Base-by-base conservation (phyloP, 768 basidiomycete genomes). In the Pleurotus cornucopiae region DNA sequence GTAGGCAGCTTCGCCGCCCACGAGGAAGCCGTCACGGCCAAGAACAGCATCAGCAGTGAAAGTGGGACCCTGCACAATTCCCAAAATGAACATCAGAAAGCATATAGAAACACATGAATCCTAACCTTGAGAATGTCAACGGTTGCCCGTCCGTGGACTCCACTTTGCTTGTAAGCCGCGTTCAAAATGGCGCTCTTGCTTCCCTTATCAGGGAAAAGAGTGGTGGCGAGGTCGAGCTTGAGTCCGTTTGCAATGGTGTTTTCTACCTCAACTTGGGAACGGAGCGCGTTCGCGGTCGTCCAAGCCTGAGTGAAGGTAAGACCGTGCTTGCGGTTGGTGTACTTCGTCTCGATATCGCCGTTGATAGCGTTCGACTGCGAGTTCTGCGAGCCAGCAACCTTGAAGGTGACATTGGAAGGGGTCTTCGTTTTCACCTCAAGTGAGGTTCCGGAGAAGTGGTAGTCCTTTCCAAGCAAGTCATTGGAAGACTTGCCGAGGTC, bases 401-500 rank as follows among this genome's bases (percentile, higher is more conserved):
- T 91, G 89, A 99, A 98, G 70, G 86, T 78, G 64, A 97, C 93
- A 67, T 86, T 84, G 67, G 91, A 92, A 30, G 91, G 88, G 0
- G 92, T 89, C 69, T 86, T 83, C 56, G 91, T 94, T 79, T 94
- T 94, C 67, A 93, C 86, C 73, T 94, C 91, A 55, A 94, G 82
- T 55, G 78, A 71, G 56, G 78, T 81, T 30, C 83, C 84, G 53
- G 76, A 70, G 84, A 92, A 88, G 65, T 83, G 86, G 80, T 85
- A 98, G 80, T 99, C 97, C 80, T 88, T 94, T 71, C 80, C 79
- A 64, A 99, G 81, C 61, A 98, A 76, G 83, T 98, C 96, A 67
- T 86, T 91, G 74, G 94, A 92, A 63, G 94, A 94, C 84, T 98
- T 98, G 75, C 96, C 96, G 64, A 94, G 87, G 73, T 94, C 91